Base-by-base conservation (phyloP, 768 basidiomycete genomes). In the Epithele typhae region DNA sequence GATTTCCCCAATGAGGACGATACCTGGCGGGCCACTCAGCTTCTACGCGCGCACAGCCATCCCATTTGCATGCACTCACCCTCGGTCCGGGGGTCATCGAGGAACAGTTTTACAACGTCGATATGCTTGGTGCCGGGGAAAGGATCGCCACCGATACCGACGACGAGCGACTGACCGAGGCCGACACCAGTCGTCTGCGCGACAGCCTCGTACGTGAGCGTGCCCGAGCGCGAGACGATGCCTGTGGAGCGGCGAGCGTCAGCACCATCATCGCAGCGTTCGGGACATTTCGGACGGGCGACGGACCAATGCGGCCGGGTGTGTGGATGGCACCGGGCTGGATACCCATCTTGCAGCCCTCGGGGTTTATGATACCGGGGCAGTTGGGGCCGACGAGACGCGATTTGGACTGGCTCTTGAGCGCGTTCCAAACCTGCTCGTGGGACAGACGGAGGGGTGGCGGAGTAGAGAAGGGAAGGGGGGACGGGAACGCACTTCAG, bases 341-440 rank as follows among this genome's bases (percentile, higher is more conserved):
- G 62, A 99, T 99, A 49, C 96, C 96, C 83, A 99, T 97, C 76
- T 98, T 98, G 76, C 96, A 99, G 18, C 95, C 95, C 33, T 87
- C 75, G 15, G 95, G 94, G 62, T 95, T 94, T 62, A 98, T 97
- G 59, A 99, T 84, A 63, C 96, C 96, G 2, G 96, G 96, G 70
- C 96, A 99, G 69, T 99, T 99, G 33, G 96, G 96, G 17, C 96
- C 96, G 40, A 99, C 91, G 57, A 99, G 86, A 58, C 96, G 86
- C 50, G 92, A 94, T 59, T 87, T 91, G 43, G 84, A 92, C 68
- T 99, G 96, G 61, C 81, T 83, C 66, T 90, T 92, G 57, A 99
- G 79, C 11, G 92, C 96, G 62, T 95, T 88, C 74, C 87, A 82
- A 51, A 99, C 87, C 91, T 92, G 45, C 36, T 24, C 27, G 27